Base-by-base conservation (phyloP, 106 monocot species). In the Dendrobium catenatum region DNA sequence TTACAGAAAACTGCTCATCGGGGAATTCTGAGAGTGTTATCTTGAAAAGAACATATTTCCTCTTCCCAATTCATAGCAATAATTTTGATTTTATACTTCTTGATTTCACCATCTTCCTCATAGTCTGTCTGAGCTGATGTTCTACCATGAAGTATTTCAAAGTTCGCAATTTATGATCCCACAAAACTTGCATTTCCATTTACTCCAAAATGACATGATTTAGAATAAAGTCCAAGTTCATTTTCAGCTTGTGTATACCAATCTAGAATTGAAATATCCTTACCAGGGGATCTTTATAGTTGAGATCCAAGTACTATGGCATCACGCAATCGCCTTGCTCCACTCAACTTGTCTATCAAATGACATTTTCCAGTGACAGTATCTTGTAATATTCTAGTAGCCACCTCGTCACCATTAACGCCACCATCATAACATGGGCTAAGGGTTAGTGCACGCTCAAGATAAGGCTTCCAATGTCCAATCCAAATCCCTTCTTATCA, bases 291-390 rank as follows among this genome's bases (percentile, higher is more conserved):
- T 84, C 95, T 88, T 87, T 95, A 93, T 42, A 95, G 61, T 77
- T 93, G 88, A 86, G 90, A 95, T 0, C 95, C 95, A 42, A 93
- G 86, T 15, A 95, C 88, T 83, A 95, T 95, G 31, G 93, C 95
- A 89, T 95, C 90, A 80, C 89, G 85, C 80, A 95, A 79, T 82
- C 95, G 84, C 85, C 95, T 95, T 83, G 83, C 89, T 79, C 95
- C 95, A 87, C 86, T 91, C 46, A 88, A 54, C 95, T 95, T 3
- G 37, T 37, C 37, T 37, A 3, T 37, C 0, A 37, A 37, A 37
- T 37, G 37, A 37, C 37, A 37, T 37, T 37, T 37, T 0, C 37
- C 2, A 37, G 0, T 37, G 37, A 37, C 3, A 37, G 3, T 37
- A 37, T 37, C 3, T 37, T 37, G 37, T 37, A 2, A 37, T 37